phyloP scores from a whole-genome alignment of 495 filamentous ascomycete genomes.

The Usnea hakonensis region DNA sequence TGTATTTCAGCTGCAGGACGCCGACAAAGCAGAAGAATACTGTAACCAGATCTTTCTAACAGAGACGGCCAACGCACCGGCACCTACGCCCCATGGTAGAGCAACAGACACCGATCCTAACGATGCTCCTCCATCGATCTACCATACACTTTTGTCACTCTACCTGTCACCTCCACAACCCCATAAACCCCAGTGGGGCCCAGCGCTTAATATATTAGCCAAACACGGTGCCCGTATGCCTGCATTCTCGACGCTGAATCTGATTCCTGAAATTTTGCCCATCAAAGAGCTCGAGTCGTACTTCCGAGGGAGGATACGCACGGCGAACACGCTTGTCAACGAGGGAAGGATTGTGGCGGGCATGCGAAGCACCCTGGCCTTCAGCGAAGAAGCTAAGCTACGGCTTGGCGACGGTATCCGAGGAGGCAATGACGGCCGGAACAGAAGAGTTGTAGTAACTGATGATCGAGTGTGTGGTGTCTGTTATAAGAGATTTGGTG shows the following conservation, averaged over 20 bases:
- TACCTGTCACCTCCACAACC: constrained; percentile 79
- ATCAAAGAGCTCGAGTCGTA: constrained; percentile 79
- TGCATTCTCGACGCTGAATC: constrained; percentile 68
- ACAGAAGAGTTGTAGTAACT: constrained; percentile 65
- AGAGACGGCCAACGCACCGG: constrained; percentile 36
- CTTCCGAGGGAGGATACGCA: constrained; percentile 83
- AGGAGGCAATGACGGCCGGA: constrained; percentile 46
- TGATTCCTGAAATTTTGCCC: constrained; percentile 75
- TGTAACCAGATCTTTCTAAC: constrained; percentile 74
- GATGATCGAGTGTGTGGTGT: constrained; percentile 87
- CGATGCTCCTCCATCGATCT: constrained; percentile 63
- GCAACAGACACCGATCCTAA: constrained; percentile 44
- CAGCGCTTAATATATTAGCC: constrained; percentile 79
- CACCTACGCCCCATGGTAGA: constrained; percentile 32
- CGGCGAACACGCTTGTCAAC: constrained; percentile 71
- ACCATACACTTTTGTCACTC: constrained; percentile 80
- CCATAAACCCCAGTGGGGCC: constrained; percentile 62
- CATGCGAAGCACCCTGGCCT: constrained; percentile 63
- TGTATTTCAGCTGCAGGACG: constrained; percentile 85
- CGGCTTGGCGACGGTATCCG: constrained; percentile 54
- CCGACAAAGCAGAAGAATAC: constrained; percentile 89
- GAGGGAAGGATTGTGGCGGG: constrained; percentile 69
- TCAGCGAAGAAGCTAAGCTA: constrained; percentile 61
- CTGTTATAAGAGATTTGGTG: constrained; percentile 86
- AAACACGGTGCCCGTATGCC: constrained; percentile 88